Percentiles rank a stretch among this genome's conserved stretches.
Evolutionary conservation across 768 basidiomycete species (phyloP).

Genomic region (Auricularia heimuer): DNA sequence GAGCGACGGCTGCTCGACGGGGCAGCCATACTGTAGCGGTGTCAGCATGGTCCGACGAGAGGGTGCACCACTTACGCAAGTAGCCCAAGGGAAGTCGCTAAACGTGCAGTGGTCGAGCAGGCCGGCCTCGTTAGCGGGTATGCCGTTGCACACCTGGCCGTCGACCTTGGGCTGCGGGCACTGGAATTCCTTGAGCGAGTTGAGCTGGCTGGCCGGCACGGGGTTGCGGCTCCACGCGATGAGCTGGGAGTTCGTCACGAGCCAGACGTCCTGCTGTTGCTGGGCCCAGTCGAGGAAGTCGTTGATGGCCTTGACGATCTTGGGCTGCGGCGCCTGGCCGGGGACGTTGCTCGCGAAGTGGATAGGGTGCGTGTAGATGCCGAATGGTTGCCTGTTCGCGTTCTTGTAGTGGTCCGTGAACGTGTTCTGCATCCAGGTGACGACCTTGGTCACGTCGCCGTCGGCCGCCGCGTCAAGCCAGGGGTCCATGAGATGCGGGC

Average conservation of each 20-base stretch:
- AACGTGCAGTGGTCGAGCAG: conserved; percentile 54
- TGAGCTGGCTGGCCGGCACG: conserved; percentile 49
- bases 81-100: conserved; percentile 68
- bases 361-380: conserved; percentile 75
- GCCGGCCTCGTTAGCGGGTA: conserved; percentile 56
- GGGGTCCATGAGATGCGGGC: conserved; percentile 72
- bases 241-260: conserved; percentile 61
- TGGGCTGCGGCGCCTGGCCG: conserved; percentile 44
- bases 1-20: conserved; percentile 40
- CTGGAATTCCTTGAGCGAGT: conserved; percentile 42
- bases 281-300: conserved; percentile 77
- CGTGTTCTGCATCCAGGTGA: conserved; percentile 62
- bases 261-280: conserved; percentile 60
- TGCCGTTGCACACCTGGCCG: conserved; percentile 65
- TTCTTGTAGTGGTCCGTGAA: conserved; percentile 58
- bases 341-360: conserved; percentile 40
- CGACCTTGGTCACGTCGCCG: conserved; percentile 51
- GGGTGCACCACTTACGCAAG: conserved; percentile 41
- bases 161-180: conserved; percentile 57
- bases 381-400: conserved; percentile 67
- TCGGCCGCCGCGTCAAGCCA: conserved; percentile 51
- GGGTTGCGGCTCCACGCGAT: conserved; percentile 69
- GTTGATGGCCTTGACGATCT: conserved; percentile 66
- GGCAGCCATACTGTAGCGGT: conserved; percentile 59
- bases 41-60: not conserved